Percentiles rank a stretch among this genome's conserved stretches.
These are phyloP conservation scores for Mucor plumbeus DNA, from an alignment of 371 early-diverging fungal genomes.

Conservation along the genomic window DNA sequence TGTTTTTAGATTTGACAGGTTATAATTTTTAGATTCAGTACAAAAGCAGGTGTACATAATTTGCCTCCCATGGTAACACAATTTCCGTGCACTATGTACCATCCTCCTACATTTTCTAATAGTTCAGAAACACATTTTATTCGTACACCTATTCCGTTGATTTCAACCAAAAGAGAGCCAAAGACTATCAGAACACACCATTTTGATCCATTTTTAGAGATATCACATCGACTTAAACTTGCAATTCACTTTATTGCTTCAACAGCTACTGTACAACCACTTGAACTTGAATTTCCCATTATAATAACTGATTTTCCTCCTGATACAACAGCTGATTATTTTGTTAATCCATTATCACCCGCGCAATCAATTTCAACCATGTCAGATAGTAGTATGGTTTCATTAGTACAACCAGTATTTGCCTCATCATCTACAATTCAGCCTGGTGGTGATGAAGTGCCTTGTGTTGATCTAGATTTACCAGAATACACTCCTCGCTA, in stretches of 20 bases:
- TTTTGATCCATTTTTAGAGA: slow-evolving; percentile 47
- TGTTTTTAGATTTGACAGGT: slow-evolving; percentile 13
- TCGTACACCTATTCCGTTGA: slow-evolving; percentile 36
- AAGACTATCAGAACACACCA: slow-evolving; percentile 31
- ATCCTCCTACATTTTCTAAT: slow-evolving; percentile 37
- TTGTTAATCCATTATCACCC: slow-evolving; percentile 12
- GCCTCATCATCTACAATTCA: slow-evolving; percentile 7
- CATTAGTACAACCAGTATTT: neutral
- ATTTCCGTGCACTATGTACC: slow-evolving; percentile 37
- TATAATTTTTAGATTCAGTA: slow-evolving; percentile 30
- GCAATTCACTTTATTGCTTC: slow-evolving; percentile 32
- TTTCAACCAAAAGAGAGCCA: neutral
- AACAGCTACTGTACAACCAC: slow-evolving; percentile 15
- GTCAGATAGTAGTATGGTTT: slow-evolving; percentile 5
- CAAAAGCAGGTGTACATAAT: slow-evolving; percentile 40
- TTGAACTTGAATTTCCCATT: slow-evolving; percentile 39
- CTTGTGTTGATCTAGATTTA: slow-evolving; percentile 41
- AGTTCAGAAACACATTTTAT: slow-evolving; percentile 48
- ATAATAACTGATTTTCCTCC: slow-evolving; percentile 47
- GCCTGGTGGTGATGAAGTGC: slow-evolving; percentile 44
- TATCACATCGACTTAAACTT: slow-evolving; percentile 38
- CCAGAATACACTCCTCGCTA: slow-evolving; percentile 53
- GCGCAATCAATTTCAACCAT: slow-evolving; percentile 8
- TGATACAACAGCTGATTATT: slow-evolving; percentile 17
- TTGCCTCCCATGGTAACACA: slow-evolving; percentile 35